Evolutionary conservation across 495 filamentous ascomycete species (phyloP), one percentile per base, ranked within the genome.

Genomic region (Peziza echinospora): DNA sequence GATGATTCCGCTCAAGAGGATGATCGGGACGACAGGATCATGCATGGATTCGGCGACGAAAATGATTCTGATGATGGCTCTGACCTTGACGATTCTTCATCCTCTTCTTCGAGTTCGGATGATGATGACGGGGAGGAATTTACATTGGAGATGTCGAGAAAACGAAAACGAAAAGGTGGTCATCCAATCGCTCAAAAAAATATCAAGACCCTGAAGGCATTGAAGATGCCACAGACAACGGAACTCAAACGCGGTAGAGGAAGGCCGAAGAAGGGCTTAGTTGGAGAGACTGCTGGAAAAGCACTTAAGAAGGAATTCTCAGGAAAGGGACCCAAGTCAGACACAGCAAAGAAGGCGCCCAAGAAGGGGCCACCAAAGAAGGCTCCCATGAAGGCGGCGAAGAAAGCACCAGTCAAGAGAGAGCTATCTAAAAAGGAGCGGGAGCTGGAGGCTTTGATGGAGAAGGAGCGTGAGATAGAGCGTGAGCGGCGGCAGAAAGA

Each of bases 401-500:
- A n/a, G n/a, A n/a, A n/a, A n/a, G n/a, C n/a, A n/a, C n/a, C n/a
- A n/a, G n/a, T n/a, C n/a, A 30, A 30, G 46, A 45, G 49, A 21
- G 52, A 55, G 26, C 41, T 44, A 21, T 46, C 41, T 25, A 47
- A 55, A 17, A 43, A 49, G 24, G 7, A 44, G 13, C 5, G 19
- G 21, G 40, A 44, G 17, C 47, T 22, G 8, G 11, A 26, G 24
- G 25, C 17, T 9, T 44, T 45, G 23, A 54, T 50, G n/a, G 49
- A 57, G 43, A 40, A 21, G 11, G 49, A 52, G 17, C 37, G 44
- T 17, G 53, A 47, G 30, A 8, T 16, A 10, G 24, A 47, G 26
- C 24, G 21, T 17, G 41, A 44, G 45, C 34, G 26, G 30, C 39
- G 46, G 26, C 24, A 46, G 44, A 24, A 55, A 26, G 52, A 53